These are phyloP conservation scores for Rehmannia glutinosa DNA, from an alignment of 257 asterid species.

Conservation along the genomic window DNA sequence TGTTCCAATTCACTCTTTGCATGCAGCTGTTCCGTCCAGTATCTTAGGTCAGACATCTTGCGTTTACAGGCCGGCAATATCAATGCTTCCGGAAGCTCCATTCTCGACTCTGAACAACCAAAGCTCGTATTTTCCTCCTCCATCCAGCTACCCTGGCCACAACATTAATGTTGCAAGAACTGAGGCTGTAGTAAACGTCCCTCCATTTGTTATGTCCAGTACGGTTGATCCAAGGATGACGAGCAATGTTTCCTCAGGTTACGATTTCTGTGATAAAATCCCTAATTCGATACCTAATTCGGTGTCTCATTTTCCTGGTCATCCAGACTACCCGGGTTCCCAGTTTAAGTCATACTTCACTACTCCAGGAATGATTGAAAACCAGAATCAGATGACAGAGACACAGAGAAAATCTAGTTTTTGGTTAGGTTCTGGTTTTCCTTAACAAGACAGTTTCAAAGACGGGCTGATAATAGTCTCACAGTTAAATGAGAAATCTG, in stretches of 20 bases:
- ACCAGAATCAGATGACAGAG: background rate
- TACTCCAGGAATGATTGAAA: background rate
- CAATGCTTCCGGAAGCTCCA: slow-evolving; percentile 19
- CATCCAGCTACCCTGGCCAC: background rate
- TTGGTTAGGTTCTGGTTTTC: background rate
- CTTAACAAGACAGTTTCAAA: background rate
- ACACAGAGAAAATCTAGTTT: background rate
- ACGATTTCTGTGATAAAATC: background rate
- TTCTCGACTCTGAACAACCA: background rate
- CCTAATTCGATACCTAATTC: background rate
- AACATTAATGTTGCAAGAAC: background rate
- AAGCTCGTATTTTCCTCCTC: background rate
- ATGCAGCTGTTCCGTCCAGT: background rate
- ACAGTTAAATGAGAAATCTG: no score
- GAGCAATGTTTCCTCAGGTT: background rate
- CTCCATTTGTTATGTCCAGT: background rate
- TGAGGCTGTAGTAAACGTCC: background rate
- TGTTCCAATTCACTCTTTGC: no score
- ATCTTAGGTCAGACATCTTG: background rate
- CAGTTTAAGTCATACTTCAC: slow-evolving; percentile 13
- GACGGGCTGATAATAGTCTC: no score
- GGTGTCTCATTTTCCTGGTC: slow-evolving; percentile 10
- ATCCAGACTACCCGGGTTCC: slow-evolving; percentile 8
- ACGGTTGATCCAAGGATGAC: background rate
- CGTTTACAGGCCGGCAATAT: background rate